A percentile compares a stretch with the other conserved stretches of the same genome.
phyloP scores from a whole-genome alignment of 805 yeast species.

The Kuraishia capsulata region DNA sequence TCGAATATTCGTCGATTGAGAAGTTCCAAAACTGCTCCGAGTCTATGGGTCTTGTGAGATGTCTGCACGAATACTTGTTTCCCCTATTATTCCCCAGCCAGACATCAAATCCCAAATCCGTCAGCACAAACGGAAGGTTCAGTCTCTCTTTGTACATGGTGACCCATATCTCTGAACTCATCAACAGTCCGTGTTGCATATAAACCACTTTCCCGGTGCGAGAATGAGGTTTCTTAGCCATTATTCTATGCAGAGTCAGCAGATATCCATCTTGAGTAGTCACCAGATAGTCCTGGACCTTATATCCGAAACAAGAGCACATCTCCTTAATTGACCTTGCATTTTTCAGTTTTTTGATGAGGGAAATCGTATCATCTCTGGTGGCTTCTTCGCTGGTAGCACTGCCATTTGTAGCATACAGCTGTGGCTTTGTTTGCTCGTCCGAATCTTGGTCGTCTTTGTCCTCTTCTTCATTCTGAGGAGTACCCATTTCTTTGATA shows the following conservation, averaged over 20 bases:
- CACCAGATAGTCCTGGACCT: constrained; percentile 68
- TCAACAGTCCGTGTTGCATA: constrained; percentile 83
- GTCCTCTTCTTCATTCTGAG: constrained; percentile 13
- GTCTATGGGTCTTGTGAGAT: constrained; percentile 30
- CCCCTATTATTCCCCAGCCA: constrained; percentile 93
- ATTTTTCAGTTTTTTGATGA: constrained; percentile 28
- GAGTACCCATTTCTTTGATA: constrained; percentile 11
- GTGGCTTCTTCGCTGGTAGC: constrained; percentile 2
- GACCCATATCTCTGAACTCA: constrained; percentile 67
- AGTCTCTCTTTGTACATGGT: constrained; percentile 29
- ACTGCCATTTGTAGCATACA: background rate
- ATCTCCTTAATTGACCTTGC: constrained; percentile 54
- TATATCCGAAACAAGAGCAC: constrained; percentile 60
- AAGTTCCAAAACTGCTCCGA: constrained; percentile 74
- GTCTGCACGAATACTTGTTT: constrained; percentile 84
- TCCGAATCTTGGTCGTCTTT: constrained; percentile 5
- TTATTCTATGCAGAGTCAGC: constrained; percentile 64
- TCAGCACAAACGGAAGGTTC: constrained; percentile 63
- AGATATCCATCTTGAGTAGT: constrained; percentile 70
- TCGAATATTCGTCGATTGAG: constrained; percentile 84
- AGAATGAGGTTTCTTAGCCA: constrained; percentile 23
- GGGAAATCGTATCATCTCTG: constrained; percentile 8
- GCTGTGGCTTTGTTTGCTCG: background rate
- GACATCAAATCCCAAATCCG: constrained; percentile 81
- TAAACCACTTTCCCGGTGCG: constrained; percentile 50